Evolutionary conservation across 108 stramenopile genomes (phyloP), one percentile per base, ranked within the genome.

Genomic region (Fistulifera pelliculosa): DNA sequence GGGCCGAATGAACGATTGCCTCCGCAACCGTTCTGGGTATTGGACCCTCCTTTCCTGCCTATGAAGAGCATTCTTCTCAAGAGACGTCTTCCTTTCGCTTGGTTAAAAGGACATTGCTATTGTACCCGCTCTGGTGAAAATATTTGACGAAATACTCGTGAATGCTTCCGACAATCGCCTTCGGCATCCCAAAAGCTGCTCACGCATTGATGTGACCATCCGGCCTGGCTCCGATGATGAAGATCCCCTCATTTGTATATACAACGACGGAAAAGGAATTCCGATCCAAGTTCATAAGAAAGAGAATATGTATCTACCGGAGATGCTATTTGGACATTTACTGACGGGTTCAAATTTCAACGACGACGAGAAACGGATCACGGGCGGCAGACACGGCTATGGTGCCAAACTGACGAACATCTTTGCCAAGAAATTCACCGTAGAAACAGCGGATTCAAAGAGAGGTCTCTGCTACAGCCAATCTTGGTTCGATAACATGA

Each of bases 381-480:
- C 93, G 10, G 94, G 95, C 25, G 99, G 99, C 14, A 84, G 99
- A 8, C 97, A 99, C 69, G 99, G 99, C 24, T 99, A 96, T 66
- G 99, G 99, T 16, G 99, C 98, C 27, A 98, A 99, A 74, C 76
- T 99, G 39, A 93, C 99, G 39, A 99, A 99, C 73, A 98, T 99
- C 55, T 99, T 99, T 75, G 89, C 86, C 18, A 92, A 74, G 2
- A 49, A 81, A 51, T 92, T 92, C 69, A 66, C 71, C 47, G 83
- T 96, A 1, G 98, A 99, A 67, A 97, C 96, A 41, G 67, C 82
- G 14, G 99, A 99, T 61, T 54, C 80, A 0, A 41, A 66, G 11
- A 27, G 58, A 41, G 94, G 93, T 0, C 54, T 79, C 53, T 79
- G 74, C 38, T 99, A 92, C 70, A 56, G 49, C 0, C 98, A 99